These are phyloP conservation scores for Macrophomina pseudophaseolina DNA, from an alignment of 2,329 filamentous ascomycete genomes.

Conservation along the genomic window DNA sequence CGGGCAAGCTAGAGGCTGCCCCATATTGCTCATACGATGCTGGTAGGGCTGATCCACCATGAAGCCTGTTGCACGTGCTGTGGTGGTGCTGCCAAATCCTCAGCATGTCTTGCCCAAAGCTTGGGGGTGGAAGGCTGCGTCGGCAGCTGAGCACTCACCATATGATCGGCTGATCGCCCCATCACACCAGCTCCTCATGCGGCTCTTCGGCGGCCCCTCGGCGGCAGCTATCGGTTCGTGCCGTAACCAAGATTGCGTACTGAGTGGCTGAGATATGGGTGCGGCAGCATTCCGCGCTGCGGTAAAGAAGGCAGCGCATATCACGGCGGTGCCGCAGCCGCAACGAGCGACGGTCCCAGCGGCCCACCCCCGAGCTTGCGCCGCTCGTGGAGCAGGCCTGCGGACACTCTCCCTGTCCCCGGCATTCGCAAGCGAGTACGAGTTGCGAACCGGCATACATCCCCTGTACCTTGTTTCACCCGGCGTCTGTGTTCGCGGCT, in stretches of 20 bases:
- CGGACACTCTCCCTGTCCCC: neutral
- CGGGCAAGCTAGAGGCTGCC: neutral
- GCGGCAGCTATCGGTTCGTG: slow-evolving; percentile 18
- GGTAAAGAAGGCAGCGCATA: neutral
- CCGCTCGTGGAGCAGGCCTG: neutral
- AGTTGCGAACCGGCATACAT: neutral
- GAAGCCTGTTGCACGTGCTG: neutral
- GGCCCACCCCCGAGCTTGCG: slow-evolving; percentile 1
- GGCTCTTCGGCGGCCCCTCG: slow-evolving; percentile 8
- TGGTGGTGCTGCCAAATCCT: neutral
- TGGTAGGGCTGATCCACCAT: slow-evolving; percentile 12
- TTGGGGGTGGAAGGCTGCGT: neutral
- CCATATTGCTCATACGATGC: neutral
- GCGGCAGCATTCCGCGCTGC: slow-evolving; percentile 15
- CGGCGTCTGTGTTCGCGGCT: neutral
- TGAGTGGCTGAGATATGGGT: slow-evolving; percentile 12
- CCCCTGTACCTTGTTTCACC: neutral
- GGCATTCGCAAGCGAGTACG: slow-evolving; percentile 15
- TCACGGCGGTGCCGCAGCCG: neutral
- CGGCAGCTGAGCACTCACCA: slow-evolving; percentile 16
- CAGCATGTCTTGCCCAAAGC: neutral
- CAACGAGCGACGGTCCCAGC: neutral
- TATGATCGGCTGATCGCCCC: slow-evolving; percentile 23
- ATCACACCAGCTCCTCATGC: neutral
- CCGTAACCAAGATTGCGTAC: neutral